Percentiles rank a stretch among this genome's conserved stretches.
Evolutionary conservation across 345 rosid species (phyloP).

Genomic region (Trapa incisa): DNA sequence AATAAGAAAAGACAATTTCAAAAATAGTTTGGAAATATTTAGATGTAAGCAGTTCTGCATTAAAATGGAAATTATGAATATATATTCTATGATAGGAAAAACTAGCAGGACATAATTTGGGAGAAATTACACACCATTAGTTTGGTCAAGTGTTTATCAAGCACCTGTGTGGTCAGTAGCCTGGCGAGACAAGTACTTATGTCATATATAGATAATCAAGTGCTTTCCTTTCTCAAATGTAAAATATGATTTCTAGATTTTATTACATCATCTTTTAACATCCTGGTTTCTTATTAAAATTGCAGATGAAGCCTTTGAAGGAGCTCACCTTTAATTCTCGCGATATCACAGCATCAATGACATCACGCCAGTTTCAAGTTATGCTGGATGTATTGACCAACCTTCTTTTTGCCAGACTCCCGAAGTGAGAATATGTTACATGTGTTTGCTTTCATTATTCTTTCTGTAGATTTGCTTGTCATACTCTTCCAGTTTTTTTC

Average conservation of each 20-base stretch:
- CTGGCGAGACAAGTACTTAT: background rate
- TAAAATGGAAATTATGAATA: too few relatives aligned
- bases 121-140: too few relatives aligned
- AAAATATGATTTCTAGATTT: background rate
- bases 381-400: slow-evolving; percentile 93
- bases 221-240: background rate
- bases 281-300: slow-evolving; percentile 11
- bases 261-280: background rate
- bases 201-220: background rate
- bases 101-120: too few relatives aligned
- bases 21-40: too few relatives aligned
- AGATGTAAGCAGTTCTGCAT: too few relatives aligned
- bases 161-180: too few relatives aligned
- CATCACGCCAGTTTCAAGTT: slow-evolving; percentile 94
- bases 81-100: too few relatives aligned
- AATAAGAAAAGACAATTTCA: too few relatives aligned
- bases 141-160: too few relatives aligned
- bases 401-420: slow-evolving; percentile 95
- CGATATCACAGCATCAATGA: slow-evolving; percentile 87
- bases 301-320: slow-evolving; percentile 92
- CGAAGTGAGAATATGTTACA: slow-evolving; percentile 54
- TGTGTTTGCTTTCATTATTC: background rate
- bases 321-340: slow-evolving; percentile 83
- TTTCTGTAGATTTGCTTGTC: background rate
- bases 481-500: too few relatives aligned